These are phyloP conservation scores for Endoconidiophora laricicola DNA, from an alignment of 2,329 filamentous ascomycete genomes.

Conservation along the genomic window DNA sequence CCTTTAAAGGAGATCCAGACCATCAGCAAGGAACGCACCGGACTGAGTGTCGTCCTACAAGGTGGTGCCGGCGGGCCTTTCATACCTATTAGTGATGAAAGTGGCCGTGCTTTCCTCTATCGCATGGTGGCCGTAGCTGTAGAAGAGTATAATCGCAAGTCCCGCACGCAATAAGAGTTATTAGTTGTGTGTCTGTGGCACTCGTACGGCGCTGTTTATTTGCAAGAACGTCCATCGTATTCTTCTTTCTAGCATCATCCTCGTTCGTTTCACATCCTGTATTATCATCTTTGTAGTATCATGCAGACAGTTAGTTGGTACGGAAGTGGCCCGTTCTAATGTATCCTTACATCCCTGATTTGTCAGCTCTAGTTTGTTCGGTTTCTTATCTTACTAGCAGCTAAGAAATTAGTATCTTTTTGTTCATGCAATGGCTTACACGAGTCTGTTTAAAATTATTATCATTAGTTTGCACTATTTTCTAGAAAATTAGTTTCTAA, in stretches of 20 bases:
- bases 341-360: no score
- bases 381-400: no score
- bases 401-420: no score
- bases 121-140: conserved; percentile 49
- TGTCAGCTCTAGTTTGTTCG: no score
- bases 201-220: not conserved
- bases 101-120: conserved; percentile 46
- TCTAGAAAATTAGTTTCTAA: no score
- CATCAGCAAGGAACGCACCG: conserved; percentile 90
- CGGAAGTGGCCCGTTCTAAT: no score
- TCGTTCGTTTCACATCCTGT: not conserved
- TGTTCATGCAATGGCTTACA: no score
- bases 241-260: not conserved
- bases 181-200: not conserved
- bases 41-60: conserved; percentile 73
- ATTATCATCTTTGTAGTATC: not conserved
- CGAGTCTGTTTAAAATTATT: no score
- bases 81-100: conserved; percentile 83
- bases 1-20: conserved; percentile 91
- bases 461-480: no score
- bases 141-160: conserved; percentile 50
- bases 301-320: no score
- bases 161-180: conserved; percentile 20
- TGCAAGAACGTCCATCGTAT: not conserved
- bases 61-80: conserved; percentile 90